Evolutionary conservation across 305 asterid species (phyloP).

Genomic region (Solanum hybrid): DNA sequence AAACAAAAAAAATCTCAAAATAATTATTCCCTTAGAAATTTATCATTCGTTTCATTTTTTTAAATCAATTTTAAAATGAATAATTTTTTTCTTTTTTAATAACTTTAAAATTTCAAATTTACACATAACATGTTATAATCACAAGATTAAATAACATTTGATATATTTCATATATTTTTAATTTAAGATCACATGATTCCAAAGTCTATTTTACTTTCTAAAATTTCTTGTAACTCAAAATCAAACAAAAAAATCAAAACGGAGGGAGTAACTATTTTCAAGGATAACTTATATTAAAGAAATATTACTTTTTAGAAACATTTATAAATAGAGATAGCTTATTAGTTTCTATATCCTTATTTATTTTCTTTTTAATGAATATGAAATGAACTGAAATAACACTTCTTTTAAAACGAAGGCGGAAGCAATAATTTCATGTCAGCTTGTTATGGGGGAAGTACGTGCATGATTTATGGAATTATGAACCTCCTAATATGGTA

Average conservation of each 20-base stretch:
- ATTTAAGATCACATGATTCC: background rate
- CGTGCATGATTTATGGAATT: background rate
- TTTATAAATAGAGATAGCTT: background rate
- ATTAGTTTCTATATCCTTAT: too few relatives aligned
- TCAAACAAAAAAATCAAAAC: fast-evolving
- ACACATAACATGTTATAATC: background rate
- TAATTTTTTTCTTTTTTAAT: background rate
- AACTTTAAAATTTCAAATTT: background rate
- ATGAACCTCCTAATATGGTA: background rate
- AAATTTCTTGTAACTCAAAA: background rate
- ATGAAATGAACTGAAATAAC: background rate
- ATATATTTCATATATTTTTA: background rate
- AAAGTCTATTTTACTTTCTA: background rate
- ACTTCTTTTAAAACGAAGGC: background rate
- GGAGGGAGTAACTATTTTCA: background rate
- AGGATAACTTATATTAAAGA: background rate
- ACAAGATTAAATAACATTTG: background rate
- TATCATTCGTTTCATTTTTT: background rate
- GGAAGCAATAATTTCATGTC: background rate
- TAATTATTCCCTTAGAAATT: too few relatives aligned
- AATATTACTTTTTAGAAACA: background rate
- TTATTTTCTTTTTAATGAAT: too few relatives aligned
- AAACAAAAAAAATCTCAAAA: too few relatives aligned
- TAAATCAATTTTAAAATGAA: background rate
- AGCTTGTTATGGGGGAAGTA: background rate